Conservation (phyloP, 2,329 filamentous ascomycete genomes). For the Huntiella bhutanensis region DNA sequence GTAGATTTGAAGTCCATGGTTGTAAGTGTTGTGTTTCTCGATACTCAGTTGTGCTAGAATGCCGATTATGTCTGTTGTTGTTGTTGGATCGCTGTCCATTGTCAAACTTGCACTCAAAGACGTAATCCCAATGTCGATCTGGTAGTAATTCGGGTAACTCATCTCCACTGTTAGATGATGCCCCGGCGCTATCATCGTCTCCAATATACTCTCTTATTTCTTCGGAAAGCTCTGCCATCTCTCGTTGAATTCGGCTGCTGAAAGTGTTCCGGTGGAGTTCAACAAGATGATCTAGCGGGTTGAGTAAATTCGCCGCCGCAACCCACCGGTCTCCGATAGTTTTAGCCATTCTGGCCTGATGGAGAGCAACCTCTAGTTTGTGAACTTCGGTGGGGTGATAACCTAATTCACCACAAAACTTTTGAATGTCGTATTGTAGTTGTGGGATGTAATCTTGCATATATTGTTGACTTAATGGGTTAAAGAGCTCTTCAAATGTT, state of each 20-base stretch:
- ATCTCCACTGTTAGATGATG: background rate
- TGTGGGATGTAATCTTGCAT: too few relatives aligned
- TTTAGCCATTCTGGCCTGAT: background rate
- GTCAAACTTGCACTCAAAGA: too few relatives aligned
- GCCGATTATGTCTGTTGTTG: too few relatives aligned
- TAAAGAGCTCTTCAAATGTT: conserved; percentile 6
- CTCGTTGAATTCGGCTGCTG: background rate
- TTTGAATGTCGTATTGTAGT: too few relatives aligned
- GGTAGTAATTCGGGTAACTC: background rate
- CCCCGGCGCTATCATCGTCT: background rate
- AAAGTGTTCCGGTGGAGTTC: background rate
- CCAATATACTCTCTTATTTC: conserved; percentile 2
- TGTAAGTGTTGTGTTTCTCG: conserved; percentile 4
- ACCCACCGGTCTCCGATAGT: background rate
- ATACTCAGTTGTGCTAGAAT: background rate
- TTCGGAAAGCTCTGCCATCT: background rate
- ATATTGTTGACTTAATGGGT: background rate
- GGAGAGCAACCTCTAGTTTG: background rate
- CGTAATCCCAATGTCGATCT: conserved; percentile 5
- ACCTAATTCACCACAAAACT: too few relatives aligned
- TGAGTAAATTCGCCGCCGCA: background rate
- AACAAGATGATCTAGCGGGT: conserved; percentile 1
- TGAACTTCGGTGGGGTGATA: background rate
- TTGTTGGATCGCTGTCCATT: too few relatives aligned
- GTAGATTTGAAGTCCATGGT: conserved; percentile 6